Base-by-base conservation (phyloP, 2,329 filamentous ascomycete species). In the Grosmannia penicillata region DNA sequence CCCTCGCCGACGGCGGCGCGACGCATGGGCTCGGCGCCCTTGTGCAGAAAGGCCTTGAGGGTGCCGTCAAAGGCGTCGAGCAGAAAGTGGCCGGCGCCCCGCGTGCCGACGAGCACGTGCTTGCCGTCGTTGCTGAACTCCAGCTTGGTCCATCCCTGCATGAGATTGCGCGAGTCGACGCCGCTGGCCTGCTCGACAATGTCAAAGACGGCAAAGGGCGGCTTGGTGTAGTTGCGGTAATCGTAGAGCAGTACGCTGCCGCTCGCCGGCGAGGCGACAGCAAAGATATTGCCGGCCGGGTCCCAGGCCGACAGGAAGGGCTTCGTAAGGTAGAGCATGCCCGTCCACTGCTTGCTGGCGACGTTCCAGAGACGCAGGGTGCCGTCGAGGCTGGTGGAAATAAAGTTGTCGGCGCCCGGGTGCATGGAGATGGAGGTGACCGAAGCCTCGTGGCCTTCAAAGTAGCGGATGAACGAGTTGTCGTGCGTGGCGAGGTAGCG, bases 91-190 rank as follows among this genome's bases (percentile, higher is more conserved):
- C 86, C 85, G 37, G 70, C 70, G 7, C 82, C 84, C 35, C 79
- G 83, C 3, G 89, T 96, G 13, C 82, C 83, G 15, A 98, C 58
- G 6, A 98, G 68, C 34, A 98, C 60, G 43, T 75, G 75, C 53
- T 93, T 93, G 15, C 91, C 91, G 51, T 98, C 91, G 51, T 98
- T 98, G 41, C 84, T 91, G 55, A 98, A 96, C 51, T 94, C 86
- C 30, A 98, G 68, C 49, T 82, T 86, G 2, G 83, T 91, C 91
- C 91, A 98, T 10, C 78, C 78, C 37, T 69, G 70, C 43, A 72
- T 63, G 1, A 70, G 59, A 37, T 81, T 75, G 34, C 78, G 70
- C 6, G 66, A 57, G 45, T 72, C 63, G 36, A 65, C 50, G 51
- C 60, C 43, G 51, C 61, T 53, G 33, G 63, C 62, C 36, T 66